A percentile compares a stretch with the other conserved stretches of the same genome.
Evolutionary conservation across 2,329 filamentous ascomycete genomes (phyloP).

Genomic region (Chalara sp.): DNA sequence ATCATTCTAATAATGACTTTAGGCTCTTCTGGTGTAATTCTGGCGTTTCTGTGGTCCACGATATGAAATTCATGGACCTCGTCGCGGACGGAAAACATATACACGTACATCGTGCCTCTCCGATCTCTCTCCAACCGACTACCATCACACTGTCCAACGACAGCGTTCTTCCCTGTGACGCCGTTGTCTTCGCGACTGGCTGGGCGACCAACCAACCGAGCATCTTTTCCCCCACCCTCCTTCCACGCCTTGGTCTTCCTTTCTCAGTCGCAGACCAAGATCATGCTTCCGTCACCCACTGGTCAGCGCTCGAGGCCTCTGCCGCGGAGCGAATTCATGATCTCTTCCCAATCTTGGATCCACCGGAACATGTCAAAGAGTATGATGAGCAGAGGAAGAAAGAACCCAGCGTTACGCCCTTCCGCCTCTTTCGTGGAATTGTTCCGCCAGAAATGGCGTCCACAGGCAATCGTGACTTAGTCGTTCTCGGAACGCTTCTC

Average conservation of each 20-base stretch:
- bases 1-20: background rate
- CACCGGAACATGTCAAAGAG: background rate
- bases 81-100: conserved; percentile 4
- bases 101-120: conserved; percentile 2
- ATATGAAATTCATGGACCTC: conserved; percentile 3
- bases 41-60: conserved; percentile 2
- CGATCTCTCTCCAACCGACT: background rate
- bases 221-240: conserved; percentile 1
- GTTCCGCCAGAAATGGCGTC: conserved; percentile 20
- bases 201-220: conserved; percentile 12
- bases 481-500: conserved; percentile 23
- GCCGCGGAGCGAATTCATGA: background rate
- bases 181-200: conserved; percentile 8
- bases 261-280: background rate
- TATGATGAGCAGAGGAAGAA: background rate
- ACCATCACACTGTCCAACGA: conserved; percentile 3
- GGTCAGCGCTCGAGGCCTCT: conserved; percentile 2
- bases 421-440: conserved; percentile 36
- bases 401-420: background rate
- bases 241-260: conserved; percentile 3
- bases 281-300: background rate
- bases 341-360: conserved; percentile 3
- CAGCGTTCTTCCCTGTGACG: background rate
- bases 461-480: conserved; percentile 26
- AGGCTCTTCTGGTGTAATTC: conserved; percentile 4